These are phyloP conservation scores for Leccinum holopus DNA, from an alignment of 1,284 basidiomycete genomes.

Conservation along the genomic window DNA sequence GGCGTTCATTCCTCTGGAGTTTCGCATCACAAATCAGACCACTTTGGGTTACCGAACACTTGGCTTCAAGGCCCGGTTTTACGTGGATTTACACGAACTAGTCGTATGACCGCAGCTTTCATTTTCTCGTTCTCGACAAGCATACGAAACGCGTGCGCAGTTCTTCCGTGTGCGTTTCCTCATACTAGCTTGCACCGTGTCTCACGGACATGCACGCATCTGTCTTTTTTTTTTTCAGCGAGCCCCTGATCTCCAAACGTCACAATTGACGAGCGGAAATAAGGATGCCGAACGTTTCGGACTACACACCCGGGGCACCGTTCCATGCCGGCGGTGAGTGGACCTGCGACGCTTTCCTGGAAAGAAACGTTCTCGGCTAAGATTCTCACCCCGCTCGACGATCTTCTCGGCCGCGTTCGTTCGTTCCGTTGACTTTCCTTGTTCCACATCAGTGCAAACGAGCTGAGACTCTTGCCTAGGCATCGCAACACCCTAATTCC, in stretches of 20 bases:
- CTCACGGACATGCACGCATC: not conserved
- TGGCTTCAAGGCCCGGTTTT: not conserved
- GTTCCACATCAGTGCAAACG: conserved; percentile 3
- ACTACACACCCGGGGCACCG: not conserved
- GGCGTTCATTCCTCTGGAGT: not conserved
- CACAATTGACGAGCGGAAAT: not conserved
- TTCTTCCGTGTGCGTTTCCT: not conserved
- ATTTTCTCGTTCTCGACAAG: not conserved
- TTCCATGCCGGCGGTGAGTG: not conserved
- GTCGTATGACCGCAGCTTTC: not conserved
- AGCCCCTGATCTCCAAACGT: not conserved
- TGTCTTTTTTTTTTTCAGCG: not conserved
- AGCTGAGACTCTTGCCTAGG: not conserved
- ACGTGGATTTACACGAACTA: not conserved
- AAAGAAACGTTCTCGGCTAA: not conserved
- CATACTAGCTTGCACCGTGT: not conserved
- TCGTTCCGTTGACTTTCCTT: not conserved
- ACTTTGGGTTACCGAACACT: not conserved
- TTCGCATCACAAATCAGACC: not conserved
- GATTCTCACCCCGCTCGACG: conserved; percentile 6
- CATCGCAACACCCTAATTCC: conserved; percentile 2
- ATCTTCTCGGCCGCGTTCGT: conserved; percentile 2
- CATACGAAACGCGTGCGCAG: not conserved
- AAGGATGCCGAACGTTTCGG: not conserved
- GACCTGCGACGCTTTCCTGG: conserved; percentile 1